Evolutionary conservation across 139 green algal species (phyloP), one percentile per base, ranked within the genome.

Genomic region (Zygnema cylindricum): DNA sequence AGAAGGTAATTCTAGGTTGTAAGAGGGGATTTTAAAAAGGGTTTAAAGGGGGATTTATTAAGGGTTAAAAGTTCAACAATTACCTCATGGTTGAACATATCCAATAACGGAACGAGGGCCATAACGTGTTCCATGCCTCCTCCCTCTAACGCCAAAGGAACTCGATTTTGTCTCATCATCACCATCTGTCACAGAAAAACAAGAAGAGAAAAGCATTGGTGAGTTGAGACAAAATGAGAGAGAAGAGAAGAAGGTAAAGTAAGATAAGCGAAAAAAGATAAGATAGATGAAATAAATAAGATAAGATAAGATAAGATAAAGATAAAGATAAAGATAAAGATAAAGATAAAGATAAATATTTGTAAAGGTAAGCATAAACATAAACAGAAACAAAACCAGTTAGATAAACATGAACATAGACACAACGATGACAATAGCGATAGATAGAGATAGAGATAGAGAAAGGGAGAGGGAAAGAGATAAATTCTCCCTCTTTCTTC

Each of bases 11-110:
- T n/a, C n/a, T n/a, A n/a, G n/a, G n/a, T n/a, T n/a, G n/a, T n/a
- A n/a, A n/a, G 57, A 73, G 30, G 30, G 30, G 30, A 73, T 73
- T 30, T 30, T 30, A 30, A 73, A 73, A n/a, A n/a, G 57, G 57
- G 30, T 73, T 30, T 73, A n/a, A 73, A 30, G 57, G 30, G 30
- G 30, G 57, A 73, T 73, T n/a, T n/a, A 30, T n/a, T 30, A 73
- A 73, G 57, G 30, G 30, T 30, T n/a, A 30, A 73, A 63, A 63
- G 7, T 63, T 63, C 49, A 63, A 63, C 49, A 63, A 63, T 63
- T 11, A 84, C 84, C 84, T 89, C 84, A 38, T 89, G 84, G 38
- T 89, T 89, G 84, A 89, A 69, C 73, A 85, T 85, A 73, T 89
- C 85, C 25, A 89, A 55, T 30, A 85, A 11, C 38, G 85, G 85